phyloP scores from a whole-genome alignment of 2,329 filamentous ascomycete genomes.

The Drechmeria coniospora region DNA sequence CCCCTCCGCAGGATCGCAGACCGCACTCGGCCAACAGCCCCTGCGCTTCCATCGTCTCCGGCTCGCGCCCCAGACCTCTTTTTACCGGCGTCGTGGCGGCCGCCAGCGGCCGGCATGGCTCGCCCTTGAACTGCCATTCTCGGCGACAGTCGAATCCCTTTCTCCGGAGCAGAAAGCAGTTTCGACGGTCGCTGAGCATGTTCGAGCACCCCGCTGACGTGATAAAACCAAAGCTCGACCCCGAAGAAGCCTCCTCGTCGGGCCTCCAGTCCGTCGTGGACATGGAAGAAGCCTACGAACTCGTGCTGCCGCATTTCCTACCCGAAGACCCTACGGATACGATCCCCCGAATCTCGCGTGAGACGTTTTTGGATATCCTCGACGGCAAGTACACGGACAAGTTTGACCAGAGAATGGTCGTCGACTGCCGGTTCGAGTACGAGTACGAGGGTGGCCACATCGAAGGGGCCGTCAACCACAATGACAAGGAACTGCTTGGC shows the following conservation, averaged over 20 bases:
- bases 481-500: conserved; percentile 82
- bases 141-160: conserved; percentile 60
- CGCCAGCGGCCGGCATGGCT: conserved; percentile 50
- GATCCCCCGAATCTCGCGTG: conserved; percentile 71
- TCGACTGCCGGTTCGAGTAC: conserved; percentile 98
- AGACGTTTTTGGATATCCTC: conserved; percentile 73
- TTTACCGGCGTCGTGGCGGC: conserved; percentile 42
- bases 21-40: conserved; percentile 46
- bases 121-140: conserved; percentile 54
- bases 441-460: conserved; percentile 97
- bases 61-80: conserved; percentile 48
- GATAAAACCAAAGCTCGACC: conserved; percentile 58
- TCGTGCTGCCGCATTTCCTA: conserved; percentile 70
- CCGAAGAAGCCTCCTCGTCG: conserved; percentile 29
- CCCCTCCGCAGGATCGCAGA: conserved; percentile 57
- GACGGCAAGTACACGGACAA: conserved; percentile 65
- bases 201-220: conserved; percentile 85
- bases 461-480: conserved; percentile 84
- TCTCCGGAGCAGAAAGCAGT: conserved; percentile 69
- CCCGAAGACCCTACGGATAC: conserved; percentile 68
- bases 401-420: conserved; percentile 71
- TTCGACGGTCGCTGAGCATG: conserved; percentile 91
- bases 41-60: conserved; percentile 36
- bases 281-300: conserved; percentile 59
- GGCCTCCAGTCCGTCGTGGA: conserved; percentile 64